Conservation (phyloP, 495 filamentous ascomycete genomes). For the Thermochaetoides thermophila region DNA sequence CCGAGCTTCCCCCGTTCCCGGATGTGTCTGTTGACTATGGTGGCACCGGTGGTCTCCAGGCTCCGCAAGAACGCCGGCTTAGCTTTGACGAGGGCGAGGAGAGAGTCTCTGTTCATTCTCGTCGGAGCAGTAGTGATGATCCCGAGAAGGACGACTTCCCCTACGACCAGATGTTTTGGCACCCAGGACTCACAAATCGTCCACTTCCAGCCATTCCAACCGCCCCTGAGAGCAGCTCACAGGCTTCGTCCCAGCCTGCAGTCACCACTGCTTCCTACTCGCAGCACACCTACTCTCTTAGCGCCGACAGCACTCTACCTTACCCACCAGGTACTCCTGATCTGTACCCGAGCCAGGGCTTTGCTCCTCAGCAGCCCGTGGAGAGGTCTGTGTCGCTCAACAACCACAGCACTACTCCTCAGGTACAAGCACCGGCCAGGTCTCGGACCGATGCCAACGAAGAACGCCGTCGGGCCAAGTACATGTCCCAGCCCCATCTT, state of each 20-base stretch:
- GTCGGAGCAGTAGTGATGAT: conserved; percentile 41
- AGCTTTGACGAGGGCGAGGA: conserved; percentile 96
- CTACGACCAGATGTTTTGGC: conserved; percentile 70
- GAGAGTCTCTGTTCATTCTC: conserved; percentile 35
- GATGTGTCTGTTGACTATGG: conserved; percentile 48
- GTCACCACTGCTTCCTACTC: conserved; percentile 15
- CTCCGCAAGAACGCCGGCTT: conserved; percentile 53
- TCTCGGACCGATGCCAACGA: conserved; percentile 90
- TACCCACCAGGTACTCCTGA: conserved; percentile 18
- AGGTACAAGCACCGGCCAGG: conserved; percentile 64
- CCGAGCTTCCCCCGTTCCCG: conserved; percentile 25
- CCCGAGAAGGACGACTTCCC: conserved; percentile 51
- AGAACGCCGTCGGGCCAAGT: conserved; percentile 38
- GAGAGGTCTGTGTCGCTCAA: conserved; percentile 79
- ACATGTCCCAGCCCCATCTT: conserved; percentile 35
- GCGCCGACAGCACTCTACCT: conserved; percentile 23
- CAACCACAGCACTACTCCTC: conserved; percentile 65
- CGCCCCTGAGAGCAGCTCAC: conserved; percentile 25
- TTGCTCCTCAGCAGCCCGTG: conserved; percentile 37
- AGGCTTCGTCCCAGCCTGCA: conserved; percentile 22
- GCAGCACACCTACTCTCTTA: conserved; percentile 27
- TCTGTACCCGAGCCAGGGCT: conserved; percentile 15
- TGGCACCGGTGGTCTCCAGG: conserved; percentile 71
- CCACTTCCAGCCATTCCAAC: conserved; percentile 73
- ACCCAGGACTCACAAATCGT: conserved; percentile 57